Percentiles rank a stretch among this genome's conserved stretches.
Evolutionary conservation across 1,139 yeast genomes (phyloP).

Genomic region (Trichomonascaceae sp.): DNA sequence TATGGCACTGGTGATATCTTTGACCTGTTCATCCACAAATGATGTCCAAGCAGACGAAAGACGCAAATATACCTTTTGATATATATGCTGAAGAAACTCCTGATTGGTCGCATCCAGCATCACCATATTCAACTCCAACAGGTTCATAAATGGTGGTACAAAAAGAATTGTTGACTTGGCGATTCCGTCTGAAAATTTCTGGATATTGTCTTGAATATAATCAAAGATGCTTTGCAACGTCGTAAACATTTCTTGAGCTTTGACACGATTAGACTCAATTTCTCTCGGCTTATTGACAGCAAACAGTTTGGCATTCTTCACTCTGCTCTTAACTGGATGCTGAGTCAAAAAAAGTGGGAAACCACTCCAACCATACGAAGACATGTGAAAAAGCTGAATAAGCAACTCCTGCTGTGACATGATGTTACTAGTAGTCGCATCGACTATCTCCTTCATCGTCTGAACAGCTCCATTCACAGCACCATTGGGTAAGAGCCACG

Average conservation of each 20-base stretch:
- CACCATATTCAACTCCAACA: slow-evolving; percentile 36
- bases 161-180: slow-evolving; percentile 36
- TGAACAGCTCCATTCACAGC: slow-evolving; percentile 16
- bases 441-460: slow-evolving; percentile 24
- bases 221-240: slow-evolving; percentile 54
- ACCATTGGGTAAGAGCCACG: slow-evolving; percentile 22
- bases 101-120: slow-evolving; percentile 50
- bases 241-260: slow-evolving; percentile 48
- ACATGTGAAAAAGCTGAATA: slow-evolving; percentile 60
- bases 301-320: slow-evolving; percentile 29
- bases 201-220: slow-evolving; percentile 41
- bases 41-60: slow-evolving; percentile 53
- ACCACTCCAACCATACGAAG: slow-evolving; percentile 41
- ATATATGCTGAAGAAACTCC: slow-evolving; percentile 54
- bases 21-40: slow-evolving; percentile 50
- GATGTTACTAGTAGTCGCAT: slow-evolving; percentile 38
- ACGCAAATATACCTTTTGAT: slow-evolving; percentile 49
- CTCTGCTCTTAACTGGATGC: slow-evolving; percentile 33
- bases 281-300: slow-evolving; percentile 27
- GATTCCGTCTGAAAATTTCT: slow-evolving; percentile 33
- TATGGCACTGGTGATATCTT: slow-evolving; percentile 48
- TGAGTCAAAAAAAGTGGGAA: slow-evolving; percentile 45
- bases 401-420: slow-evolving; percentile 61
- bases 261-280: slow-evolving; percentile 48
- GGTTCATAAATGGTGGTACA: slow-evolving; percentile 40